Conservation (phyloP, 179 eudicot genomes). For the Camellia oleifera region DNA sequence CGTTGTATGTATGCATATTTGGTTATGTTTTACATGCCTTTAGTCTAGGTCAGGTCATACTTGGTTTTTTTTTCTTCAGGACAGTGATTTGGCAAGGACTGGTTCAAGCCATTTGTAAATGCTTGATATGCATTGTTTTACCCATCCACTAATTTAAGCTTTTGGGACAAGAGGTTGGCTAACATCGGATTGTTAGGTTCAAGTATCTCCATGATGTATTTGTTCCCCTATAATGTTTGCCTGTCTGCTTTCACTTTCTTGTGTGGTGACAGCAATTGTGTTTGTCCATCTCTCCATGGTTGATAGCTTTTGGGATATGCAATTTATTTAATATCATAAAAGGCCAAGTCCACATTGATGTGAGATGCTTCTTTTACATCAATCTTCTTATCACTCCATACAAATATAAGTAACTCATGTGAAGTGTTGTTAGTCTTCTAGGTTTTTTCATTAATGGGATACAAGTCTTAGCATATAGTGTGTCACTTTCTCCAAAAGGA, state of each 20-base stretch:
- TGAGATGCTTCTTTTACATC: slow-evolving; percentile 9
- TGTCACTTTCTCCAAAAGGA: not conserved
- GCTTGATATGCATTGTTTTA: not conserved
- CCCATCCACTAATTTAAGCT: not conserved
- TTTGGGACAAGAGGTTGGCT: not conserved
- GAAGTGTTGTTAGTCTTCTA: not conserved
- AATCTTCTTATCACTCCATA: not conserved
- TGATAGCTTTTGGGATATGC: not conserved
- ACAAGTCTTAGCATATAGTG: not conserved
- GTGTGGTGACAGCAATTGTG: not conserved
- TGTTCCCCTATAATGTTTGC: not conserved
- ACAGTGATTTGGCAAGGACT: no score
- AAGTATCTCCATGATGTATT: not conserved
- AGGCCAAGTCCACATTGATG: not conserved
- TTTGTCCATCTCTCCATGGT: not conserved
- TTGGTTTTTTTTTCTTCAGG: no score
- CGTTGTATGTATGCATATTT: not conserved
- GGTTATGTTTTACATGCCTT: not conserved
- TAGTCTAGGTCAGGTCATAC: no score
- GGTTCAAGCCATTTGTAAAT: not conserved
- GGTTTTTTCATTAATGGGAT: not conserved
- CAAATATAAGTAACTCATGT: not conserved
- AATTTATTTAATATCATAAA: not conserved
- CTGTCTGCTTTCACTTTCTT: not conserved
- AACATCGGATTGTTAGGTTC: not conserved